Evolutionary conservation across 2,329 filamentous ascomycete genomes (phyloP), one percentile per base, ranked within the genome.

Genomic region (Apiospora saccharicola): DNA sequence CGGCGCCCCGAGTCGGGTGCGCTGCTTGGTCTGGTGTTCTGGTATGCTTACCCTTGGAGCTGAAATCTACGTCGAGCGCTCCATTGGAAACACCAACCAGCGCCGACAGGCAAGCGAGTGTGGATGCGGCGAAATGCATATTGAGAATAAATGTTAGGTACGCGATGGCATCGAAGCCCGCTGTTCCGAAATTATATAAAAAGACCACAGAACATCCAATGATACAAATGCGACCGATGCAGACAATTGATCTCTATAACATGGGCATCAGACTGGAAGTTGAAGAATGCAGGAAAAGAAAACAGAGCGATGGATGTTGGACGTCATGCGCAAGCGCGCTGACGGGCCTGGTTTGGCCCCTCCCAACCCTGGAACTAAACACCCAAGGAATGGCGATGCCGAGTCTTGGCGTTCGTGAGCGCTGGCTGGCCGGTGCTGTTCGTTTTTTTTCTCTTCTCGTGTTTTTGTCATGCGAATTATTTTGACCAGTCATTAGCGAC

Each of bases 401-500:
- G 34, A 41, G 57, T 41, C 57, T 64, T 64, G 57, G 57, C 57
- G 10, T 64, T 64, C 57, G 57, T 37, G 57, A 64, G 19, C 34
- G 57, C 57, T 30, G 46, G 46, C 46, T 49, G 46, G 46, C 46
- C 19, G 22, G 46, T 49, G 30, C 57, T 41, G 30, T 13, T 13
- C 10, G n/a, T 41, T 41, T 64, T 30, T 37, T 30, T 37, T 37
- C 19, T 13, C n/a, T 13, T 37, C n/a, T 22, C 51, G 26, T 34
- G 26, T 57, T 34, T 57, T 41, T 64, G 57, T 64, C 57, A 64
- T 64, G 57, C 57, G 57, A 13, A 41, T 64, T 61, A 16, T 64
- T 64, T 41, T 64, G 57, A 34, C 41, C 57, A 64, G 57, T 64
- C 57, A 64, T 64, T 41, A 64, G 57, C 57, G 57, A 64, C 57